Conservation (phyloP, 2,329 filamentous ascomycete species). For the Madurella mycetomatis region DNA sequence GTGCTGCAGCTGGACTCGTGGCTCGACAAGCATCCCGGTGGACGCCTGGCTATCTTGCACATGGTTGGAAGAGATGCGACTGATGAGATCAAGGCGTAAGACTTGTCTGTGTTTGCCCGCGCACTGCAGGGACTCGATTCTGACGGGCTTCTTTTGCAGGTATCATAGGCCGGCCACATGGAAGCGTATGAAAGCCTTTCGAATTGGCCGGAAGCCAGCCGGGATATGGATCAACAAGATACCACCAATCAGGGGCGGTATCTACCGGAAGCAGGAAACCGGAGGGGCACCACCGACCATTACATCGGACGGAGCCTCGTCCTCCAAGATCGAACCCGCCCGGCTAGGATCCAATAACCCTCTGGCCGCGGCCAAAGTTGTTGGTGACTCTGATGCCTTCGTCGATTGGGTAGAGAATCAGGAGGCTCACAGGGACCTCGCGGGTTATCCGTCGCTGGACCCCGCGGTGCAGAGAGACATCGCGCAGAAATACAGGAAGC, state of each 20-base stretch:
- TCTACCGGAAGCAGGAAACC: conserved; percentile 15
- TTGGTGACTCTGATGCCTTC: conserved; percentile 26
- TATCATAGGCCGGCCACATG: conserved; percentile 54
- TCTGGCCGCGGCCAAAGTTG: neutral
- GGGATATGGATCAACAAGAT: conserved; percentile 55
- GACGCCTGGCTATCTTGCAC: conserved; percentile 50
- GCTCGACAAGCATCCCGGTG: conserved; percentile 48
- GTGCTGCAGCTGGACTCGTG: conserved; percentile 54
- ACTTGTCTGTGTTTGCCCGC: too few relatives aligned
- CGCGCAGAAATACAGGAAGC: conserved; percentile 47
- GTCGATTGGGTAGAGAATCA: conserved; percentile 35
- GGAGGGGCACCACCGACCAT: too few relatives aligned
- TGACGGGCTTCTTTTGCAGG: conserved; percentile 33
- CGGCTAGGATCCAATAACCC: neutral
- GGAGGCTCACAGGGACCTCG: conserved; percentile 32
- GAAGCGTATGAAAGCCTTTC: conserved; percentile 55
- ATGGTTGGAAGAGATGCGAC: conserved; percentile 58
- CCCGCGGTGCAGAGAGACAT: conserved; percentile 51
- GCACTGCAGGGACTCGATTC: too few relatives aligned
- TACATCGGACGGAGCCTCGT: too few relatives aligned
- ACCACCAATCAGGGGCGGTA: conserved; percentile 48
- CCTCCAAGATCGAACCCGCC: too few relatives aligned
- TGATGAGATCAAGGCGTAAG: conserved; percentile 55
- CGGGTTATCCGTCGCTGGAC: conserved; percentile 48
- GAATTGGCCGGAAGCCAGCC: conserved; percentile 52